Evolutionary conservation across 257 asterid genomes (phyloP).

Genomic region (Misopates orontium): DNA sequence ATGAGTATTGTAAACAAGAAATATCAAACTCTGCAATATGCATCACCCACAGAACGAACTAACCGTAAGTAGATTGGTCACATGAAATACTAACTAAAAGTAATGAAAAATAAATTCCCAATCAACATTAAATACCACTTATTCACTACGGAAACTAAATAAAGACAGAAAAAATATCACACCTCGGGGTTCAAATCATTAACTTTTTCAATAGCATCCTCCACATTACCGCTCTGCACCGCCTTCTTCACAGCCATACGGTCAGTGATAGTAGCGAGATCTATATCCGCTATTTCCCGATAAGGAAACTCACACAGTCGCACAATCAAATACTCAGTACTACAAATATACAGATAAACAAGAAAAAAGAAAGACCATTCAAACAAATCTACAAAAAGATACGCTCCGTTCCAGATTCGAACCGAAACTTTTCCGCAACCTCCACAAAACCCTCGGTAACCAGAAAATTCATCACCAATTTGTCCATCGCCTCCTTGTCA

Average conservation of each 20-base stretch:
- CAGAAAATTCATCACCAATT: constrained; percentile 78
- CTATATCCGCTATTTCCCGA: not conserved
- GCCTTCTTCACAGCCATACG: constrained; percentile 93
- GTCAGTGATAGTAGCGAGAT: constrained; percentile 78
- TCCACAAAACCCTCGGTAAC: constrained; percentile 84
- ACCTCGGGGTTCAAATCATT: constrained; percentile 93
- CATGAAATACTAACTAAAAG: not conserved
- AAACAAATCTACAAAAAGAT: constrained; percentile 34
- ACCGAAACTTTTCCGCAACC: constrained; percentile 73
- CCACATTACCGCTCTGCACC: constrained; percentile 82
- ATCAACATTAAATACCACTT: constrained; percentile 2
- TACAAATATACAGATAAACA: constrained; percentile 3
- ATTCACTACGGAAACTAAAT: not conserved
- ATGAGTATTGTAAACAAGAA: not conserved
- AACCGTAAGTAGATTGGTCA: no score
- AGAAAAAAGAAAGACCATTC: not conserved
- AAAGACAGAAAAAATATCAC: constrained; percentile 10
- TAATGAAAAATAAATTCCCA: not conserved
- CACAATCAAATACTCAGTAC: not conserved
- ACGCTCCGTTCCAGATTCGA: constrained; percentile 87
- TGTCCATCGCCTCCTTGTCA: constrained; percentile 74
- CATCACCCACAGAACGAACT: not conserved
- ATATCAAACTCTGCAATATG: constrained; percentile 8
- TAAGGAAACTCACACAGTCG: not conserved
- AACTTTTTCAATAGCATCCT: constrained; percentile 89